Evolutionary conservation across 2,329 filamentous ascomycete species (phyloP).

Genomic region (Cercospora janseana): DNA sequence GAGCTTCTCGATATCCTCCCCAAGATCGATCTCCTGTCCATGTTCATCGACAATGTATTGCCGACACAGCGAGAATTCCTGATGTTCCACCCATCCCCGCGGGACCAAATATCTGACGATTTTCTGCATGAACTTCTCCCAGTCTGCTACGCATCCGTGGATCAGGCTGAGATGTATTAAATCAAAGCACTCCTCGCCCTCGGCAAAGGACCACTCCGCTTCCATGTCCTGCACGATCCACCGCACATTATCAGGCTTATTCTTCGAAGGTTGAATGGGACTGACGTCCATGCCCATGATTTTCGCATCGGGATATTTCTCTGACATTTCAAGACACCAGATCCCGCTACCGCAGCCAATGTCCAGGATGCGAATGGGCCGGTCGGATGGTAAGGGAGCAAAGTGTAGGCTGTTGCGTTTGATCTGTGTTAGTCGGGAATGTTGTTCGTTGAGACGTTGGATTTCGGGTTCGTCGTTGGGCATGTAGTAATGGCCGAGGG

Average conservation of each 20-base stretch:
- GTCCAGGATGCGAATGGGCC: constrained; percentile 22
- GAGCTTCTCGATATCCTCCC: constrained; percentile 15
- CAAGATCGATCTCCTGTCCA: constrained; percentile 17
- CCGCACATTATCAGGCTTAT: constrained; percentile 27
- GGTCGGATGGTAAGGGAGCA: constrained; percentile 14
- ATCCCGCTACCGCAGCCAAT: constrained; percentile 30
- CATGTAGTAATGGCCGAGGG: constrained; percentile 30
- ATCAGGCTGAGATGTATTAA: constrained; percentile 30
- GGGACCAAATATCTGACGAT: constrained; percentile 28
- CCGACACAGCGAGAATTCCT: constrained; percentile 31
- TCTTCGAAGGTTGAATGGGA: constrained; percentile 25
- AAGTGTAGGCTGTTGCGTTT: constrained; percentile 23
- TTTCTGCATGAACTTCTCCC: constrained; percentile 25
- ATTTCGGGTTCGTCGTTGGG: constrained; percentile 30
- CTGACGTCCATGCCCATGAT: constrained; percentile 29
- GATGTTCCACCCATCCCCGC: constrained; percentile 38
- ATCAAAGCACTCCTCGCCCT: constrained; percentile 27
- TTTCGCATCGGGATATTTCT: constrained; percentile 26
- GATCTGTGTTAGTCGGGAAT: constrained; percentile 26
- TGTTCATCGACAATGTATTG: constrained; percentile 23
- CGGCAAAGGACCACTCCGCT: constrained; percentile 24
- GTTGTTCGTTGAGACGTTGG: constrained; percentile 30
- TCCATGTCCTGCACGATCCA: constrained; percentile 29
- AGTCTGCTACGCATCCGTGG: constrained; percentile 28
- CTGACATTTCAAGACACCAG: constrained; percentile 29